Evolutionary conservation across 129 eudicot genomes (phyloP).

Genomic region (Tanacetum coccineum): DNA sequence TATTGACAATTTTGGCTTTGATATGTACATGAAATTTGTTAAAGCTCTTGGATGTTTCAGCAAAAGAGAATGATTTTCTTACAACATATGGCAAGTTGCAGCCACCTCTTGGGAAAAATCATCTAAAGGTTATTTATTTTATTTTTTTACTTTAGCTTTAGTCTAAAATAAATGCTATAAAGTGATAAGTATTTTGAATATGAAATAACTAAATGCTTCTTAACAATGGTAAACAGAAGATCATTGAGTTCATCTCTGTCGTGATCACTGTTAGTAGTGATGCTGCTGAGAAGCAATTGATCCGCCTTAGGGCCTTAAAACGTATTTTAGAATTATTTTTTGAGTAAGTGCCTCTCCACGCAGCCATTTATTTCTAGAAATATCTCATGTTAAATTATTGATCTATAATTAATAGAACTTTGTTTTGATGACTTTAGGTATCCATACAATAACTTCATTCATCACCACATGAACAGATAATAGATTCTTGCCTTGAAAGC

Average conservation of each 20-base stretch:
- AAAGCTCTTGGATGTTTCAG: conserved; percentile 70
- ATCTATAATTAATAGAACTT: conserved; percentile 2
- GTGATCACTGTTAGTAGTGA: conserved; percentile 76
- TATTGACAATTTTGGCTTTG: conserved; percentile 14
- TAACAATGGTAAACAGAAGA: conserved; percentile 42
- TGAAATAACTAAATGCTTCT: conserved; percentile 22
- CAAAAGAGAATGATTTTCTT: conserved; percentile 49
- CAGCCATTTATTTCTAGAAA: neutral
- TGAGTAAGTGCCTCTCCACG: conserved; percentile 48
- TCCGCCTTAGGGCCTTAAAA: conserved; percentile 74
- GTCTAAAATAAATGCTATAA: neutral
- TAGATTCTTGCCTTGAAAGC: conserved; percentile 77
- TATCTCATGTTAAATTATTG: neutral
- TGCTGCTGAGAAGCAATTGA: conserved; percentile 84
- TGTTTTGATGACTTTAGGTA: conserved; percentile 50
- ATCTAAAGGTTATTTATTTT: no score
- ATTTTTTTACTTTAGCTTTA: conserved; percentile 17
- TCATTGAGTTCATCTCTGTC: conserved; percentile 89
- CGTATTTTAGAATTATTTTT: conserved; percentile 76
- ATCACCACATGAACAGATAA: conserved; percentile 77
- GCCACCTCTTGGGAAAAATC: conserved; percentile 95
- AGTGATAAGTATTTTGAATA: neutral
- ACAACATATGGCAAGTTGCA: conserved; percentile 90
- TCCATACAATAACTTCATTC: conserved; percentile 95
- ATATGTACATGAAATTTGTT: conserved; percentile 61